These are phyloP conservation scores for Mycena citricolor DNA, from an alignment of 1,284 basidiomycete genomes.

Conservation along the genomic window DNA sequence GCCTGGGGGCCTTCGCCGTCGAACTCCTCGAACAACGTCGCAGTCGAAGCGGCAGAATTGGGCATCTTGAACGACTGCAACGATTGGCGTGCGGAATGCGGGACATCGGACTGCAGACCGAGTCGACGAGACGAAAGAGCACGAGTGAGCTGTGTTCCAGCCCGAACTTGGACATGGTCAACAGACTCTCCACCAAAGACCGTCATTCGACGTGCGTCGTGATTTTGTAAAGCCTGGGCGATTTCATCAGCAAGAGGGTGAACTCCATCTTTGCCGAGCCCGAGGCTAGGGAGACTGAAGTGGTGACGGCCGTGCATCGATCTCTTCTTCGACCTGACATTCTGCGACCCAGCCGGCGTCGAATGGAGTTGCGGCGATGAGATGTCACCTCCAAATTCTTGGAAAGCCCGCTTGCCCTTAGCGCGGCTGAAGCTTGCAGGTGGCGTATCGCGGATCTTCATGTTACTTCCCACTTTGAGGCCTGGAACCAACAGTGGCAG, in stretches of 20 bases:
- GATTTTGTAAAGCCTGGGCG: conserved; percentile 45
- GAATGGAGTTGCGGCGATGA: conserved; percentile 58
- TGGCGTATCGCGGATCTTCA: conserved; percentile 50
- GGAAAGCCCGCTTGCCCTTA: conserved; percentile 37
- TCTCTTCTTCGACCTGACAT: conserved; percentile 38
- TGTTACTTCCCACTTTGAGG: conserved; percentile 52
- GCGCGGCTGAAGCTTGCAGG: conserved; percentile 43
- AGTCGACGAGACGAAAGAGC: conserved; percentile 45
- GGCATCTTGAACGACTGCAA: conserved; percentile 41
- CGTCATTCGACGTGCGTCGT: conserved; percentile 46
- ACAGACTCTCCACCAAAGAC: conserved; percentile 46
- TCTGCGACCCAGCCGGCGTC: conserved; percentile 46
- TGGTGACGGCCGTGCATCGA: conserved; percentile 57
- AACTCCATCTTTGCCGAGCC: too few species aligned
- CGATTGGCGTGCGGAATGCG: conserved; percentile 50
- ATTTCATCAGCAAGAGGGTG: conserved; percentile 35
- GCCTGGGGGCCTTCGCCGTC: conserved; percentile 48
- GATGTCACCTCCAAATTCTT: conserved; percentile 51
- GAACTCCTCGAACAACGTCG: conserved; percentile 57
- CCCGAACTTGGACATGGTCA: conserved; percentile 38
- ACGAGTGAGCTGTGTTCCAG: conserved; percentile 34
- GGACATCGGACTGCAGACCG: conserved; percentile 50
- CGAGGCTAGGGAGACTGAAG: conserved; percentile 63
- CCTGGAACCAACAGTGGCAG: conserved; percentile 70
- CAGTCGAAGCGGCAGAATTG: conserved; percentile 57